phyloP scores from a whole-genome alignment of 371 early-diverging fungal genomes.

The Mortierella sp. region DNA sequence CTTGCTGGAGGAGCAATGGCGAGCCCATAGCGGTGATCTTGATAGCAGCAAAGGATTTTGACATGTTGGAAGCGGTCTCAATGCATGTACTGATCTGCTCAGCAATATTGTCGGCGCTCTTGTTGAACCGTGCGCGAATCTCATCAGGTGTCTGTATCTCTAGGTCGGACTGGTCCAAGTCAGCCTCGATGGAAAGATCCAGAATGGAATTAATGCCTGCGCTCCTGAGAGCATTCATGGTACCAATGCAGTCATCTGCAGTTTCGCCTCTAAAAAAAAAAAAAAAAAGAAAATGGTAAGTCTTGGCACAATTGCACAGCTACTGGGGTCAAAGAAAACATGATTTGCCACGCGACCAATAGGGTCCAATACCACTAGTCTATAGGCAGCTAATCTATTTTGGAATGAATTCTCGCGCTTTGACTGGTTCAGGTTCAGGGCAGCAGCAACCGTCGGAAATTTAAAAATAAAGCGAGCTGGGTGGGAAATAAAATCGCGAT shows the following conservation, averaged over 20 bases:
- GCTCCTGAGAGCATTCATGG: conserved; percentile 77
- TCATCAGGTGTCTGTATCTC: conserved; percentile 50
- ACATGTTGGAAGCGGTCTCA: conserved; percentile 73
- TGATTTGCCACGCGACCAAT: neutral
- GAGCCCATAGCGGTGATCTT: conserved; percentile 91
- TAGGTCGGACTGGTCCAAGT: conserved; percentile 67
- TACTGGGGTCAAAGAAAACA: neutral
- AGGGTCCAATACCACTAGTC: neutral
- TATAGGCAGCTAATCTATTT: neutral
- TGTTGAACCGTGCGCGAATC: conserved; percentile 45
- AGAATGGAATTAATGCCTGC: conserved; percentile 87
- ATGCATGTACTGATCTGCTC: conserved; percentile 72
- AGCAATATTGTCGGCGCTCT: conserved; percentile 71
- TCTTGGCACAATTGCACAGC: neutral
- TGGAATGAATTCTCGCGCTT: neutral
- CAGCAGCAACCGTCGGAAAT: neutral
- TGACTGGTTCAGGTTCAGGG: neutral
- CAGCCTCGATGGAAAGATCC: conserved; percentile 91
- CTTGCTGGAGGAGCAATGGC: conserved; percentile 82
- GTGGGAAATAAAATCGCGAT: neutral
- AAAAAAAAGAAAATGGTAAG: neutral
- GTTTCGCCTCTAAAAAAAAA: conserved; percentile 77
- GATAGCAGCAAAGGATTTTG: conserved; percentile 82
- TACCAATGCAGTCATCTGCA: conserved; percentile 82
- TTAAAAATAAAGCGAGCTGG: neutral